These are phyloP conservation scores for Scheffersomyces amazonensis DNA, from an alignment of 805 yeast species.

Conservation along the genomic window DNA sequence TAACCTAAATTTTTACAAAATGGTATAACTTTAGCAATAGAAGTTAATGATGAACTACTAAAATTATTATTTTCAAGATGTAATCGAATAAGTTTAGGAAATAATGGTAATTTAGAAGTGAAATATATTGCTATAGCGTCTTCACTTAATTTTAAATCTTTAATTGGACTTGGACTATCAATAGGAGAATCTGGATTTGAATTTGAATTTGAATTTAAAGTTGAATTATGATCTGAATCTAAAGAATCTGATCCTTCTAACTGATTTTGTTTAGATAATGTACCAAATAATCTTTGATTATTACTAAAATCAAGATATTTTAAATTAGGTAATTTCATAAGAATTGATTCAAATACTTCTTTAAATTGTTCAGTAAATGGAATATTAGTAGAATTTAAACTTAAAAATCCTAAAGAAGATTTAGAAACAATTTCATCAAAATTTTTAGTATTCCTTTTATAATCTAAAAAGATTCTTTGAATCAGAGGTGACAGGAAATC, in stretches of 20 bases:
- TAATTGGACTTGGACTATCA: not conserved
- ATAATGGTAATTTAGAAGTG: slow-evolving; percentile 64
- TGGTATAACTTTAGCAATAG: slow-evolving; percentile 66
- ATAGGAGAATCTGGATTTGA: not conserved
- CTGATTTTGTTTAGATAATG: slow-evolving; percentile 8
- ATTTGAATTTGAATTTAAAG: not conserved
- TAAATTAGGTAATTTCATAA: slow-evolving; percentile 55
- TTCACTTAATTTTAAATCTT: slow-evolving; percentile 4
- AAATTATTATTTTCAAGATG: slow-evolving; percentile 72
- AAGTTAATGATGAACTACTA: slow-evolving; percentile 50
- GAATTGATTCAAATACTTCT: slow-evolving; percentile 46
- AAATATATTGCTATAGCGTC: slow-evolving; percentile 48
- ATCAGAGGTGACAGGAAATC: slow-evolving; percentile 46
- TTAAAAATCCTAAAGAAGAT: slow-evolving; percentile 42
- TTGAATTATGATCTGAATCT: not conserved
- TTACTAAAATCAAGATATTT: slow-evolving; percentile 75
- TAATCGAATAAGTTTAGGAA: slow-evolving; percentile 59
- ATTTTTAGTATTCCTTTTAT: slow-evolving; percentile 13
- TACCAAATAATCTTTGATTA: slow-evolving; percentile 65
- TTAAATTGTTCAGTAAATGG: slow-evolving; percentile 46
- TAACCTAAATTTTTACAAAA: slow-evolving; percentile 65
- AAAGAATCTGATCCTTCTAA: not conserved
- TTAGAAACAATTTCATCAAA: slow-evolving; percentile 16
- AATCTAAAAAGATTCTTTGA: slow-evolving; percentile 37
- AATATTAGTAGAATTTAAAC: slow-evolving; percentile 64